Base-by-base conservation (phyloP, 2,329 filamentous ascomycete species). In the Trichoderma koningii region DNA sequence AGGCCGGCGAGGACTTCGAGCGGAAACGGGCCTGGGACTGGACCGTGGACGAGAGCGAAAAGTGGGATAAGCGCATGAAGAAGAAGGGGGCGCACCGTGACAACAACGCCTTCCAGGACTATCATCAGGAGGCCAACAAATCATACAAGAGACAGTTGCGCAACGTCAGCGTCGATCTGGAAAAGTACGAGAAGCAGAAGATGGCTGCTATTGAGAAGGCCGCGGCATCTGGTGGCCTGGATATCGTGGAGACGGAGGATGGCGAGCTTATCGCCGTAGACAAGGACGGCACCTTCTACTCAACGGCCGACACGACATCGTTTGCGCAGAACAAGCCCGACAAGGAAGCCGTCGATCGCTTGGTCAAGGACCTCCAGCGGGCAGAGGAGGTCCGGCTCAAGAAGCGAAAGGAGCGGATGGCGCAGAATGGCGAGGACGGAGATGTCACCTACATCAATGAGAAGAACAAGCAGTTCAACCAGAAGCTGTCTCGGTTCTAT, bases 391-490 rank as follows among this genome's bases (percentile, higher is more conserved):
- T 88, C 60, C 84, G 93, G 59, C 75, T 96, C 73, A 96, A 93
- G 84, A 96, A 96, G 82, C 85, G 93, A 72, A 88, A 86, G 75
- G 92, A 96, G 69, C 85, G 93, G 61, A 87, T 90, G 75, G 86
- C 87, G 14, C 86, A 88, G 75, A 89, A 89, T 68, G 92, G 93
- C 66, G 93, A 96, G 68, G 91, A 93, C 55, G 89, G 87, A 30
- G 95, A 99, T 77, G 91, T 98, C 72, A 98, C 94, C 7, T 98
- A 97, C 79, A 99, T 99, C 85, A 99, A 99, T 80, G 93, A 97
- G 80, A 97, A 99, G 89, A 99, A 99, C 84, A 98, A 98, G 84
- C 93, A 97, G 83, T 99, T 99, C 82, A 99, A 99, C 87, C 89
- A 96, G 81, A 98, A 99, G 81, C 82, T 99, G 77, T 84, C 90